Conservation (phyloP, 805 yeast species). For the Lachancea cidri region DNA sequence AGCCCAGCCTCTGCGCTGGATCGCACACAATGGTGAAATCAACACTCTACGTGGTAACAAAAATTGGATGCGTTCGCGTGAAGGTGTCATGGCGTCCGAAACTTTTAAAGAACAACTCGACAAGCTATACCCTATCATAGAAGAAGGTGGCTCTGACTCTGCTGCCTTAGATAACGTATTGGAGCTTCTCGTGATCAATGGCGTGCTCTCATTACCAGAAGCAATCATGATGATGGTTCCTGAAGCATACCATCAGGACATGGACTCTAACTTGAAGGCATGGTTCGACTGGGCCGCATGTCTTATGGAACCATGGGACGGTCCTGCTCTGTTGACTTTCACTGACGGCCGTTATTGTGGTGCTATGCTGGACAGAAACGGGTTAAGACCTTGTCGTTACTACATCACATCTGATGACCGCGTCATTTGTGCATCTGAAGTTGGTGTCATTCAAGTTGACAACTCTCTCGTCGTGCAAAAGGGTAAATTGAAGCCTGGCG, state of each 20-base stretch:
- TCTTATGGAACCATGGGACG: constrained; percentile 99
- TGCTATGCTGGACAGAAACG: constrained; percentile 96
- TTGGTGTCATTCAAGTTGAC: constrained; percentile 90
- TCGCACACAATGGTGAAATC: constrained; percentile 98
- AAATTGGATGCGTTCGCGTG: constrained; percentile 99
- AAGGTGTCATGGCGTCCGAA: constrained; percentile 88
- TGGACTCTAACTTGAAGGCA: constrained; percentile 90
- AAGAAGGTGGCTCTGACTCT: constrained; percentile 98
- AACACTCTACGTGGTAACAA: constrained; percentile 96
- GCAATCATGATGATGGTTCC: constrained; percentile 97
- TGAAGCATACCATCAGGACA: constrained; percentile 96
- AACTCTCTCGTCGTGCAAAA: constrained; percentile 77
- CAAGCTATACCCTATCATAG: constrained; percentile 87
- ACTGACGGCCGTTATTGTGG: constrained; percentile 98
- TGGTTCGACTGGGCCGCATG: constrained; percentile 99
- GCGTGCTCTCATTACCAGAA: constrained; percentile 88
- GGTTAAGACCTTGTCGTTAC: constrained; percentile 96
- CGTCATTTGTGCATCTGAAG: constrained; percentile 97
- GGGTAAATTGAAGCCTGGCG: constrained; percentile 94
- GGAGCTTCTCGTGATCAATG: constrained; percentile 86
- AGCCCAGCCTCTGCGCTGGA: constrained; percentile 95
- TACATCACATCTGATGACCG: constrained; percentile 92
- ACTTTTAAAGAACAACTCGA: constrained; percentile 90
- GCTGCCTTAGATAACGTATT: constrained; percentile 96
- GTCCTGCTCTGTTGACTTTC: constrained; percentile 94